A percentile compares a stretch with the other conserved stretches of the same genome.
These are phyloP conservation scores for Gypsophila paniculata DNA, from an alignment of 179 eudicot species.

Conservation along the genomic window DNA sequence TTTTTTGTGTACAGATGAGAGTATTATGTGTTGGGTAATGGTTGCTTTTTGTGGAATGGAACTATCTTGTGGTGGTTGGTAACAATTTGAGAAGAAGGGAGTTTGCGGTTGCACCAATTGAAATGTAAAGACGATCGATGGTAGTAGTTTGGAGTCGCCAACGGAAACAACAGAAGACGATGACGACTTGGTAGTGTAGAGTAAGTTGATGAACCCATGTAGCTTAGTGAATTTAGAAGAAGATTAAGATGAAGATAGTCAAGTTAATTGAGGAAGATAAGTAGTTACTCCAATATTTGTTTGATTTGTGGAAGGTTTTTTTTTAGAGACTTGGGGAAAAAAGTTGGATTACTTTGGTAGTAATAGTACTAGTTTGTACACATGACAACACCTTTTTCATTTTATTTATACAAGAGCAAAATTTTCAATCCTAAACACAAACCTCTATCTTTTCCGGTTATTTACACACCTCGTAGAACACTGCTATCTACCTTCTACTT, in stretches of 20 bases:
- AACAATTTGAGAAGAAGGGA: not conserved
- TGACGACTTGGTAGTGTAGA: conserved; percentile 7
- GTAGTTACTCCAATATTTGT: conserved; percentile 12
- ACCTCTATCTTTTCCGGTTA: not conserved
- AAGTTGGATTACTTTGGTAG: conserved; percentile 21
- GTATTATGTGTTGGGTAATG: not conserved
- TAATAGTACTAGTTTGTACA: conserved; percentile 30
- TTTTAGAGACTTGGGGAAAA: not conserved
- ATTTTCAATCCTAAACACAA: conserved; percentile 15
- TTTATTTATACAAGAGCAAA: conserved; percentile 24
- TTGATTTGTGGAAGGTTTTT: conserved; percentile 23
- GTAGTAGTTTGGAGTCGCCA: too few species aligned
- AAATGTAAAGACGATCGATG: conserved; percentile 2
- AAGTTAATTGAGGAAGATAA: not conserved
- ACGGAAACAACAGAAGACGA: not conserved
- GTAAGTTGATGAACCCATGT: not conserved
- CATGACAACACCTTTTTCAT: conserved; percentile 35
- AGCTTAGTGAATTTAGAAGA: conserved; percentile 22
- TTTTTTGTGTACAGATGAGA: conserved; percentile 9
- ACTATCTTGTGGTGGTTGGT: not conserved
- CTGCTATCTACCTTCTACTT: too few species aligned
- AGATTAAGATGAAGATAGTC: not conserved
- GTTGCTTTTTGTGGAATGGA: not conserved
- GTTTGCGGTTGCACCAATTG: not conserved
- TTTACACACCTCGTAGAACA: not conserved